phyloP scores from a whole-genome alignment of 768 basidiomycete genomes.

The Mrakia frigida region DNA sequence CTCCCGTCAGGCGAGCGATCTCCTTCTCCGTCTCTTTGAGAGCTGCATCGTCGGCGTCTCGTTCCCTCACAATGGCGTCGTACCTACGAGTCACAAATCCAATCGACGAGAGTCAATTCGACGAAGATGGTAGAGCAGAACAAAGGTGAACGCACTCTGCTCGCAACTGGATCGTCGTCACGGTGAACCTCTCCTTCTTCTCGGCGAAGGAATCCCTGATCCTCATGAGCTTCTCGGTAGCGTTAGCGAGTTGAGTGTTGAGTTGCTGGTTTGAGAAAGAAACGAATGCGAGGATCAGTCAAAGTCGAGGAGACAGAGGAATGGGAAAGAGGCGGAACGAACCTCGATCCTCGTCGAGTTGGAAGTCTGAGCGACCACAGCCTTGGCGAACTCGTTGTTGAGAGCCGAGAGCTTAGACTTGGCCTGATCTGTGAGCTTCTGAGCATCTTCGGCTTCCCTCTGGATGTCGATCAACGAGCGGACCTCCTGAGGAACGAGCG shows the following conservation, averaged over 20 bases:
- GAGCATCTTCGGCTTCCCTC: constrained; percentile 66
- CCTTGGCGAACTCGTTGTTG: constrained; percentile 14
- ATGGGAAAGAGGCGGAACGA: constrained; percentile 32
- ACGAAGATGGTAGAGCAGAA: not conserved
- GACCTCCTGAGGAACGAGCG: constrained; percentile 54
- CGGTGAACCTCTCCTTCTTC: constrained; percentile 64
- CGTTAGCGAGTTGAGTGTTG: constrained; percentile 72
- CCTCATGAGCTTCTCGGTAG: constrained; percentile 72
- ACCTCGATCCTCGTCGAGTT: constrained; percentile 65
- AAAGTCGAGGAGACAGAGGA: not conserved
- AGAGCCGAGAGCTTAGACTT: constrained; percentile 55
- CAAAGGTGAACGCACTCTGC: constrained; percentile 47
- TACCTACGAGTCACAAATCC: constrained; percentile 44
- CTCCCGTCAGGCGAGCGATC: constrained; percentile 51
- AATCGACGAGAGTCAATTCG: not conserved
- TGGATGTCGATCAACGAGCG: constrained; percentile 67
- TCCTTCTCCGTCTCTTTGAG: constrained; percentile 66
- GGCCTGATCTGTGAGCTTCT: constrained; percentile 56
- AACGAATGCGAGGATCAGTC: not conserved
- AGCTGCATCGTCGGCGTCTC: constrained; percentile 53
- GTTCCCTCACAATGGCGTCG: constrained; percentile 45
- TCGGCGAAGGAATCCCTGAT: constrained; percentile 75
- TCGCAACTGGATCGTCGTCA: constrained; percentile 69
- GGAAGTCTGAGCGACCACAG: constrained; percentile 45
- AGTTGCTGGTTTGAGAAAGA: constrained; percentile 56